Conservation (phyloP, 2,329 filamentous ascomycete species). For the Trichoderma brevicompactum region DNA sequence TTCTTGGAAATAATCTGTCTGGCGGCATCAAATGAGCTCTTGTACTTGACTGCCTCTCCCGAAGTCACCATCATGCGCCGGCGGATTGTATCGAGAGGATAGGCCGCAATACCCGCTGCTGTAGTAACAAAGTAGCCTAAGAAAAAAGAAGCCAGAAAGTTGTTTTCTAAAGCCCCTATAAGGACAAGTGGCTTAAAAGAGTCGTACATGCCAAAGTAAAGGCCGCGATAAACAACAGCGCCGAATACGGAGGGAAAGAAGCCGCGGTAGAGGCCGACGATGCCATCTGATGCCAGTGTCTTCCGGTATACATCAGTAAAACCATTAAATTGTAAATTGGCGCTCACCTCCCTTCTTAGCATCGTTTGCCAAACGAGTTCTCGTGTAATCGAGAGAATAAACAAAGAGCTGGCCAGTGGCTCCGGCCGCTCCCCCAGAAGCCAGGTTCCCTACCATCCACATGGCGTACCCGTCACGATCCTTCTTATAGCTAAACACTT, state of each 20-base stretch:
- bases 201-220: slow-evolving; percentile 24
- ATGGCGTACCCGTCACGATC: slow-evolving; percentile 4
- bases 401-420: slow-evolving; percentile 14
- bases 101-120: slow-evolving; percentile 8
- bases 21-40: neutral
- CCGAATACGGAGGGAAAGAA: slow-evolving; percentile 3
- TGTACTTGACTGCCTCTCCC: slow-evolving; percentile 14
- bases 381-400: slow-evolving; percentile 12
- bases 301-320: slow-evolving; percentile 17
- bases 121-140: slow-evolving; percentile 7
- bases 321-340: slow-evolving; percentile 20
- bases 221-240: neutral
- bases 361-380: slow-evolving; percentile 7
- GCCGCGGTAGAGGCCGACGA: slow-evolving; percentile 20
- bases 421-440: slow-evolving; percentile 11
- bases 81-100: slow-evolving; percentile 13
- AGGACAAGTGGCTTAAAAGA: slow-evolving; percentile 15
- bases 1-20: neutral
- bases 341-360: slow-evolving; percentile 11
- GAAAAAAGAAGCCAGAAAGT: slow-evolving; percentile 16
- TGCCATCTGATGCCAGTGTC: slow-evolving; percentile 8
- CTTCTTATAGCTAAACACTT: slow-evolving; percentile 10
- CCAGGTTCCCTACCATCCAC: slow-evolving; percentile 14
- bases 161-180: slow-evolving; percentile 10
- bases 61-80: slow-evolving; percentile 18